Evolutionary conservation across 768 basidiomycete genomes (phyloP).

Genomic region (Panellus pusillus): DNA sequence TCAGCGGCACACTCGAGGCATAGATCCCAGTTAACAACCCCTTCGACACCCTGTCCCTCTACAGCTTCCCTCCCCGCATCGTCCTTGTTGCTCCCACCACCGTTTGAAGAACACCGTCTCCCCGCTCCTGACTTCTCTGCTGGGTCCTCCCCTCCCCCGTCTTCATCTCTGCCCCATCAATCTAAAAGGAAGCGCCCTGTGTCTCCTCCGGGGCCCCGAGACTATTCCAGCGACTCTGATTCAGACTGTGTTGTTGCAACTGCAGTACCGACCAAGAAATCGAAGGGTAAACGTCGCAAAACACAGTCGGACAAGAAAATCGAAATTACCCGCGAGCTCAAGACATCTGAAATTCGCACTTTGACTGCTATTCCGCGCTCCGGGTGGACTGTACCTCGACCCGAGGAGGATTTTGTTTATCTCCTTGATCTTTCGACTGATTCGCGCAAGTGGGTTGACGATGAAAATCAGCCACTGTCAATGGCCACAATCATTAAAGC

Average conservation of each 20-base stretch:
- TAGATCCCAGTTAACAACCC: too few species aligned
- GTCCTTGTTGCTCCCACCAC: too few species aligned
- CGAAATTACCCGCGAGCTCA: neutral
- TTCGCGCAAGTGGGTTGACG: neutral
- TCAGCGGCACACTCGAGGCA: too few species aligned
- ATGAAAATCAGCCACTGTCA: neutral
- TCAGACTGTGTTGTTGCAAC: neutral
- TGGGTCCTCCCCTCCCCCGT: neutral
- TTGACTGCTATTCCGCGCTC: neutral
- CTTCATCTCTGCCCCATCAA: neutral
- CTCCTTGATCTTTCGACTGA: neutral
- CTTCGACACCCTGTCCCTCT: too few species aligned
- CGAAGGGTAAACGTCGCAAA: neutral
- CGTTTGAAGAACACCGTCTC: too few species aligned
- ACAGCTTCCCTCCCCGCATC: too few species aligned
- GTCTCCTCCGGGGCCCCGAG: neutral
- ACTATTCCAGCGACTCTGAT: neutral
- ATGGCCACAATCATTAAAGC: constrained; percentile 7
- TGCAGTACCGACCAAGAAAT: neutral
- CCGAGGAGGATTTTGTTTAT: constrained; percentile 2
- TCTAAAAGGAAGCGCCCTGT: neutral
- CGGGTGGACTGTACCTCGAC: neutral
- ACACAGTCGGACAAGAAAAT: neutral
- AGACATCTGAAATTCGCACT: neutral
- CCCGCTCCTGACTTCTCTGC: too few species aligned